Evolutionary conservation across 116 monocot species (phyloP).

Genomic region (Dioscorea cayenensis): DNA sequence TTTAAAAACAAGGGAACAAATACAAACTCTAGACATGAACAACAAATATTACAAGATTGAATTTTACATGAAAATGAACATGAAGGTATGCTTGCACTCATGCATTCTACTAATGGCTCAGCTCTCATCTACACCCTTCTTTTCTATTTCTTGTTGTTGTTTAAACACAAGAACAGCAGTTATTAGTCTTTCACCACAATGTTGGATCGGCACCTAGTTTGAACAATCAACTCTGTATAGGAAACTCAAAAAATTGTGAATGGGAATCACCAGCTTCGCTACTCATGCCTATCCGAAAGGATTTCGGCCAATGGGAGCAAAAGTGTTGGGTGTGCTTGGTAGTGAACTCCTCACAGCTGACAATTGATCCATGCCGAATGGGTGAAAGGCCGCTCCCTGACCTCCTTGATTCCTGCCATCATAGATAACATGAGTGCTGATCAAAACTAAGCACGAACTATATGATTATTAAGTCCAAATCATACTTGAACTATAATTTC

Average conservation of each 20-base stretch:
- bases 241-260: neutral
- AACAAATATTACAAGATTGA: neutral
- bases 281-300: slow-evolving; percentile 53
- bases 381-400: slow-evolving; percentile 15
- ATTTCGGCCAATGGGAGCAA: slow-evolving; percentile 50
- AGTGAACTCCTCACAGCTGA: slow-evolving; percentile 21
- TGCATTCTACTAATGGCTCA: neutral
- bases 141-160: neutral
- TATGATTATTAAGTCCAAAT: neutral
- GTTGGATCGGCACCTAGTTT: neutral
- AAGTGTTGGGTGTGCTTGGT: slow-evolving; percentile 32
- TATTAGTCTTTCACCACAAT: slow-evolving; percentile 1
- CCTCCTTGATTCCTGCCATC: slow-evolving; percentile 38
- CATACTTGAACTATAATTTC: neutral
- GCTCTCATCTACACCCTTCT: neutral
- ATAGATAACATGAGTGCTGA: neutral
- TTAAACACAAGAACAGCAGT: neutral
- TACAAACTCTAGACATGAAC: neutral
- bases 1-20: neutral
- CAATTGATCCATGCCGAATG: slow-evolving; percentile 23
- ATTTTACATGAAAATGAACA: neutral
- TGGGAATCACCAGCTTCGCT: neutral
- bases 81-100: too few relatives aligned
- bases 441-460: neutral
- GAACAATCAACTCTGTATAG: too few relatives aligned